Base-by-base conservation (phyloP, 1,284 basidiomycete species). In the Hemileia vastatrix region DNA sequence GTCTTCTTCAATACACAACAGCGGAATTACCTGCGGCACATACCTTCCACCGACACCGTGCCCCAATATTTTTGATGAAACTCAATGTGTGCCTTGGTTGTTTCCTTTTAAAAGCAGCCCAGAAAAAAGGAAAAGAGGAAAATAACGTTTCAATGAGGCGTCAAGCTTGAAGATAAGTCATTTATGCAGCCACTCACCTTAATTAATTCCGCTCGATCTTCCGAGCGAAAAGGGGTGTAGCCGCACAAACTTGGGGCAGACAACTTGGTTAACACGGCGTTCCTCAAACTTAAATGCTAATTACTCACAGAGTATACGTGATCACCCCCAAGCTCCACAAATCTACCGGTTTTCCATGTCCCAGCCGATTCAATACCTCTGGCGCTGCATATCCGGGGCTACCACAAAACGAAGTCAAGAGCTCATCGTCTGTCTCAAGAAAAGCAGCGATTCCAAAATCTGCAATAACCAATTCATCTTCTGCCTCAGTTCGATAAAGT, bases 381-480 rank as follows among this genome's bases (percentile, higher is more conserved):
- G 90, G 90, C 1, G 93, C 92, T 19, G 93, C 89, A 72, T 97
- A 97, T 1, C 93, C 93, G 65, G 94, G 86, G 68, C 86, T 89
- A 0, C 94, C 94, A 0, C 92, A 93, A 1, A 94, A 78, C 0
- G 85, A 84, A 23, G 83, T 84, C 1, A 97, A 79, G 64, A 87
- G 84, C 71, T 94, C 88, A 33, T 86, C 85, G 0, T 86, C 78
- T 0, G 83, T 81, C 66, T 89, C 83, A 3, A 95, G 78, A 68
- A 91, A 88, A 72, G 91, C 91, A 1, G 92, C 91, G 63, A 98
- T 96, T 67, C 95, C 95, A 76, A 98, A 97, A 77, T 98, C 95
- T 19, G 86, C 91, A 58, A 95, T 90, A 57, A 95, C 90, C 57
- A 95, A 65, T 3, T 67, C 65, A 45, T 86, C 80, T 2, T 83